Base-by-base conservation (phyloP, 768 basidiomycete species). In the Tricholoma hemisulphureum region DNA sequence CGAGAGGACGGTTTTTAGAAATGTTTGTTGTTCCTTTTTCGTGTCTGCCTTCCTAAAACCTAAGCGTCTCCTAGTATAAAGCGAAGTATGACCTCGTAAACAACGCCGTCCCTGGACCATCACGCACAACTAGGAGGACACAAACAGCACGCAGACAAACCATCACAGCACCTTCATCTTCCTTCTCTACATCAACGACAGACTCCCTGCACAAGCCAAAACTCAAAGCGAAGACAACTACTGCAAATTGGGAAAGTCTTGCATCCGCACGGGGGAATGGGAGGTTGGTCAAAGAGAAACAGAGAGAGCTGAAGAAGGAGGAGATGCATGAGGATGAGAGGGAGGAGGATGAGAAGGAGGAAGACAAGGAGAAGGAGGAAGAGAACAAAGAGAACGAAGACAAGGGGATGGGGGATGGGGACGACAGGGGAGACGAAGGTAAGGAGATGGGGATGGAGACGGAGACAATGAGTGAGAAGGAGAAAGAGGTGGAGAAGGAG, bases 1-100 rank as follows among this genome's bases (percentile, higher is more conserved):
- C 61, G 82, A 82, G 29, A 85, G 87, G 11, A 70, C 73, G 26
- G 89, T 89, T n/a, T 94, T 89, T 65, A 79, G 81, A 61, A 79
- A 89, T 73, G 93, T 93, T 59, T 51, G 83, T 75, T 13, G 14
- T 20, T 37, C 29, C 39, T 50, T 24, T 34, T 34, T 13, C 34
- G 56, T 59, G 43, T n/a, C 57, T 35, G 26, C 49, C 63, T 56
- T 53, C 4, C 11, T 57, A 21, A 39, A 56, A 51, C n/a, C 57
- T 50, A 45, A 50, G 11, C 55, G 53, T 60, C 18, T 48, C 56
- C 9, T 58, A 89, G 85, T 89, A 81, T 65, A 86, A 89, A 70
- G 63, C 81, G 7, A 73, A 78, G 35, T 84, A 82, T 58, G 86
- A 89, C 69, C 79, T 91, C 3, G 68, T 88, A 16, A 80, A 82